Conservation (phyloP, 768 basidiomycete species). For the Tylopilus rubrobrunneus region DNA sequence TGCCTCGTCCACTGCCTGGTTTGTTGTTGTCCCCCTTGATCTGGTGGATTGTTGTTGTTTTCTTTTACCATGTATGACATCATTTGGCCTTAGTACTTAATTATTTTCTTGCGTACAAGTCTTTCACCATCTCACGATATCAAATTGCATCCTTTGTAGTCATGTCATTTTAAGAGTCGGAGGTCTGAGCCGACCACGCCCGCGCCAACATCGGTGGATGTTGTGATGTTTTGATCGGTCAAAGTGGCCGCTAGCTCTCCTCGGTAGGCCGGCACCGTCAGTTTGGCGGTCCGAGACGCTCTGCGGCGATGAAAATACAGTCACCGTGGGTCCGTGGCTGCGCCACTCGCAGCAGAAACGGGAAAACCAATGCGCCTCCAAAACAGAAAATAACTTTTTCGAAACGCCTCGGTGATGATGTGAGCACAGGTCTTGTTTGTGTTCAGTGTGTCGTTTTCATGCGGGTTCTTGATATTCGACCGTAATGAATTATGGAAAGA, state of each 20-base stretch:
- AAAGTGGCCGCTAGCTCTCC: too few relatives aligned
- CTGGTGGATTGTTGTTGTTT: slow-evolving; percentile 8
- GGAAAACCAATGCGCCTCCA: neutral
- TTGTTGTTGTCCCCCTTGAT: neutral
- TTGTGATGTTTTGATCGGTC: too few relatives aligned
- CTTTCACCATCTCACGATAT: slow-evolving; percentile 3
- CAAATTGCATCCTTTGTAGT: neutral
- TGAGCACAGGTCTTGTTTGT: neutral
- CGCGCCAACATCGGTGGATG: neutral
- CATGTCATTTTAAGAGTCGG: neutral
- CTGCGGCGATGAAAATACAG: neutral
- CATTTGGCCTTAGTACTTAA: slow-evolving; percentile 11
- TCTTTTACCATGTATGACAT: slow-evolving; percentile 16
- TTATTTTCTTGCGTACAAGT: slow-evolving; percentile 20
- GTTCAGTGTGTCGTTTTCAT: slow-evolving; percentile 1
- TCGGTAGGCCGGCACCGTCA: neutral
- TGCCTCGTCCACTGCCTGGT: neutral
- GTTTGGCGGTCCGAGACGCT: neutral
- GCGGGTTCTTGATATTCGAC: slow-evolving; percentile 18
- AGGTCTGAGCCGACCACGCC: neutral
- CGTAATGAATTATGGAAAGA: slow-evolving; percentile 10
- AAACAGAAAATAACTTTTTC: neutral
- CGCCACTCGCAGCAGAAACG: neutral
- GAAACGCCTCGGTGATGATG: neutral
- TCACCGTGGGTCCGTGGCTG: neutral